Conservation (phyloP, 2,329 filamentous ascomycete species). For the Thielaviopsis cerberus region DNA sequence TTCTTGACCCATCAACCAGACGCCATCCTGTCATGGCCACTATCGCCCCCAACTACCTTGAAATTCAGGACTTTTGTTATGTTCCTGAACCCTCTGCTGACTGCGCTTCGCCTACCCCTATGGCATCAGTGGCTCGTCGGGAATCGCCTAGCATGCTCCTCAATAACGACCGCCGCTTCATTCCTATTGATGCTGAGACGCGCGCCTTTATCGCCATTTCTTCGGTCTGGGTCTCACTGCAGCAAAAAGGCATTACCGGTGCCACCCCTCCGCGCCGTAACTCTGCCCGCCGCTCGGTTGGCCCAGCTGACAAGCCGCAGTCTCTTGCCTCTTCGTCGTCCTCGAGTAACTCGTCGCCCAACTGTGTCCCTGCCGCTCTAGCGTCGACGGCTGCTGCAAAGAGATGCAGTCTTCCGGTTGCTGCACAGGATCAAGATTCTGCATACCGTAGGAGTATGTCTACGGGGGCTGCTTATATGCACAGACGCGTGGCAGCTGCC, state of each 20-base stretch:
- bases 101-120: neutral
- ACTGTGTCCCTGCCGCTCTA: neutral
- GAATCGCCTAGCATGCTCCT: neutral
- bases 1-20: conserved; percentile 48
- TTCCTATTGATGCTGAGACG: conserved; percentile 14
- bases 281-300: conserved; percentile 2
- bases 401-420: conserved; percentile 3
- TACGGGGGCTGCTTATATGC: conserved; percentile 16
- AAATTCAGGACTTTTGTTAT: conserved; percentile 38
- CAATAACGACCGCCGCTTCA: conserved; percentile 9
- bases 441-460: conserved; percentile 14
- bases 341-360: neutral
- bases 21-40: conserved; percentile 59
- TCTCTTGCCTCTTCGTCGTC: neutral
- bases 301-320: conserved; percentile 1
- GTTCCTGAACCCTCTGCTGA: conserved; percentile 2
- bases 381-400: neutral
- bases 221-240: conserved; percentile 15
- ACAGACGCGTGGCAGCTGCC: conserved; percentile 8
- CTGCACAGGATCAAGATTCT: neutral
- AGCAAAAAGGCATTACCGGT: conserved; percentile 13
- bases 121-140: conserved; percentile 1
- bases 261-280: conserved; percentile 2
- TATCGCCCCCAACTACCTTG: conserved; percentile 43
- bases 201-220: conserved; percentile 15